phyloP scores from a whole-genome alignment of 1,284 basidiomycete species.

The Erythrobasidium hasegawianum region DNA sequence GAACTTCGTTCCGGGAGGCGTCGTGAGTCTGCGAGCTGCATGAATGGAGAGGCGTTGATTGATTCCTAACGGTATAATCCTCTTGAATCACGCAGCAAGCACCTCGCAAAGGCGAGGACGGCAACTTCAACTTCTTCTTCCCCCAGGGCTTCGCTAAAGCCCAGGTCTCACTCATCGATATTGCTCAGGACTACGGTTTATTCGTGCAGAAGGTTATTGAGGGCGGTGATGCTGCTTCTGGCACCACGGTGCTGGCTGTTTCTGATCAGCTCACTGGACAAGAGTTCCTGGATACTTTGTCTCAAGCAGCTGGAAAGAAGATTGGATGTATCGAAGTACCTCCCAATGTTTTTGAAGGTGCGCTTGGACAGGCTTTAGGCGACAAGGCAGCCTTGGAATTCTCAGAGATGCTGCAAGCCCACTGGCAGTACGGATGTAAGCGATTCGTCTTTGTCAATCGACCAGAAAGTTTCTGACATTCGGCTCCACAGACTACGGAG shows the following conservation, averaged over 20 bases:
- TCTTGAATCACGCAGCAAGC: not conserved
- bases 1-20: not conserved
- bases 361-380: not conserved
- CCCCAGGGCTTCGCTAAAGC: not conserved
- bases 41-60: too few species aligned
- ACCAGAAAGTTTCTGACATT: not conserved
- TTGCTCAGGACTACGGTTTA: not conserved
- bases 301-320: not conserved
- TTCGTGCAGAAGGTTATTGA: not conserved
- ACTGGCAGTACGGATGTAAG: not conserved
- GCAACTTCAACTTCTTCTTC: not conserved
- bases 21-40: not conserved
- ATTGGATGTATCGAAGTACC: not conserved
- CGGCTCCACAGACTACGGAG: not conserved
- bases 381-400: not conserved
- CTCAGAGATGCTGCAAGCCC: not conserved
- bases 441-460: not conserved
- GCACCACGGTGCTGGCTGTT: not conserved
- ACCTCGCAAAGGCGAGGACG: not conserved
- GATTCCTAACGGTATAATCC: too few species aligned
- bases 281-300: not conserved
- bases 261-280: not conserved
- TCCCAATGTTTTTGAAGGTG: not conserved
- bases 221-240: not conserved
- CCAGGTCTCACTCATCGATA: not conserved